Percentiles rank a stretch among this genome's conserved stretches.
Evolutionary conservation across 257 asterid species (phyloP).

Genomic region (Capsicum chinense): DNA sequence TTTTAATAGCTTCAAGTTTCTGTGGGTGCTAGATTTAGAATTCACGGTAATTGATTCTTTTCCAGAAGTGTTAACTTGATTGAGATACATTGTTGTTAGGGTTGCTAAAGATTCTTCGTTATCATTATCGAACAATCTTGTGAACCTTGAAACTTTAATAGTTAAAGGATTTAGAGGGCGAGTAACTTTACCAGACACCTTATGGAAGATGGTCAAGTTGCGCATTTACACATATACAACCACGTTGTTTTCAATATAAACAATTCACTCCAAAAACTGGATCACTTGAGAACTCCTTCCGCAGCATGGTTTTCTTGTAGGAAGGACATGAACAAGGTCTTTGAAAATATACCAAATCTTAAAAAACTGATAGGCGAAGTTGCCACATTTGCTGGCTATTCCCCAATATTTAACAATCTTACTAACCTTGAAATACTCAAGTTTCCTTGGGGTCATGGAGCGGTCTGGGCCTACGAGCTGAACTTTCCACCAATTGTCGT

Average conservation of each 20-base stretch:
- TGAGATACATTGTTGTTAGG: slow-evolving; percentile 25
- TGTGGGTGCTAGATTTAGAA: neutral
- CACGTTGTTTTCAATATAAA: neutral
- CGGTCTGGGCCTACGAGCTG: neutral
- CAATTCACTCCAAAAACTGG: too few species aligned
- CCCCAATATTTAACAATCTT: neutral
- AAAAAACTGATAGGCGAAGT: slow-evolving; percentile 20
- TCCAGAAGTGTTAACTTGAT: neutral
- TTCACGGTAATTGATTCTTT: neutral
- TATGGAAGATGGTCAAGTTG: neutral
- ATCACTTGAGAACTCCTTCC: neutral
- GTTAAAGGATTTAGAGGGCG: neutral
- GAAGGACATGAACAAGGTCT: neutral
- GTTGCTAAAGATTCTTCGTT: neutral
- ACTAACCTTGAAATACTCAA: slow-evolving; percentile 19
- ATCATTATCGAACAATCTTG: neutral
- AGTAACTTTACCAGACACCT: neutral
- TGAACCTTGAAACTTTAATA: slow-evolving; percentile 27
- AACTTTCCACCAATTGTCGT: neutral
- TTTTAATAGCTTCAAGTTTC: neutral
- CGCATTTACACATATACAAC: neutral
- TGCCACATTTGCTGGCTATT: neutral
- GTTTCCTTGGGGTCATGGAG: neutral
- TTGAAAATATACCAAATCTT: neutral
- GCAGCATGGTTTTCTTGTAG: neutral